Evolutionary conservation across 2,329 filamentous ascomycete genomes (phyloP), one percentile per base, ranked within the genome.

Genomic region (Penicillium frequentans): DNA sequence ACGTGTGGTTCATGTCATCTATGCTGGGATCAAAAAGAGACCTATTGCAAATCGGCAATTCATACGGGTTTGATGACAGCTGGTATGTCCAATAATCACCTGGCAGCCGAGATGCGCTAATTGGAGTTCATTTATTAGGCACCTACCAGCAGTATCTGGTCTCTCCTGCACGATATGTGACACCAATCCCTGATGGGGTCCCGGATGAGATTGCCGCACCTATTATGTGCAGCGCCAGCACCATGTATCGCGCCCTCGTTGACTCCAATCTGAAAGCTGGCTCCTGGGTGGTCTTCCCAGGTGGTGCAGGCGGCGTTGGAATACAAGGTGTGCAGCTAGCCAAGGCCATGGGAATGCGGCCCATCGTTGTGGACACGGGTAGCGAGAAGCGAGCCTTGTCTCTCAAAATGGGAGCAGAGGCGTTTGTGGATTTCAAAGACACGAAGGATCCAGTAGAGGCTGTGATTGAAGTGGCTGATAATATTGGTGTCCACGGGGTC

Each of bases 131-230:
- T 11, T 19, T 5, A 5, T 14, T 24, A 72, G 79, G 83, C 1
- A 82, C 82, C 1, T 87, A 85, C 68, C 81, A 85, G 69, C 82
- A 87, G 67, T 87, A 87, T 66, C 72, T 86, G 37, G 75, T 79
- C 13, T 81, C 78, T 1, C 84, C 84, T 1, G 83, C 82, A 13
- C 76, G 76, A 39, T 85, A 84, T 63, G 82, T 82, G 0, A 78
- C 77, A 0, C 74, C 78, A 19, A 85, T 86, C 54, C 84, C 83
- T 0, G 81, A 85, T 31, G 82, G 79, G 0, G 78, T 86, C 0
- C 69, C 73, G 0, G 83, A 85, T 57, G 79, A 81, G 58, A 63
- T 83, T 19, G 84, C 84, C 3, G 85, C 79, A 0, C 84, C 84
- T 0, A 80, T 86, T 57, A 85, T 86, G 82, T 87, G 84, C 71